A percentile compares a stretch with the other conserved stretches of the same genome.
Conservation (phyloP, 371 early-diverging fungal genomes). For the Mortierella sp. region DNA sequence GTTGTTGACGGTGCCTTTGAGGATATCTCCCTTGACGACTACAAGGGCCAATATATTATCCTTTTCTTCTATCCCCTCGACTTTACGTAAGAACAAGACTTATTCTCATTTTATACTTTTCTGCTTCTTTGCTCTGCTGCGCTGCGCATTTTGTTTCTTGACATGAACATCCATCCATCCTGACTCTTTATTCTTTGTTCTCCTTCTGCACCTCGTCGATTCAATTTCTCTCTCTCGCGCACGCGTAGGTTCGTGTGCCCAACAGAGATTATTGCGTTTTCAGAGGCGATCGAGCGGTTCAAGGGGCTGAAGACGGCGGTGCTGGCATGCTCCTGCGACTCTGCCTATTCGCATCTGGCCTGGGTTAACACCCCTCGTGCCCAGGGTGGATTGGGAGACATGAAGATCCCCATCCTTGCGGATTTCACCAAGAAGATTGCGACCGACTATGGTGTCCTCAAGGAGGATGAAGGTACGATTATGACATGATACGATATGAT, state of each 20-base stretch:
- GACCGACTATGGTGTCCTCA: conserved; percentile 84
- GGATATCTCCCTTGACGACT: conserved; percentile 83
- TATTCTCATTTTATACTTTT: too few species aligned
- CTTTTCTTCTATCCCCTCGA: conserved; percentile 90
- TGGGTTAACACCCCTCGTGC: conserved; percentile 85
- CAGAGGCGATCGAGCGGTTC: conserved; percentile 90
- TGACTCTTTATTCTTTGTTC: neutral
- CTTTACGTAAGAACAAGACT: conserved; percentile 63
- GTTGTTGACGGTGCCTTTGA: conserved; percentile 81
- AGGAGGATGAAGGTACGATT: conserved; percentile 76
- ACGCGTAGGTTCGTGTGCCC: conserved; percentile 91
- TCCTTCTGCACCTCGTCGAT: conserved; percentile 12
- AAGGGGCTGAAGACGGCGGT: conserved; percentile 56
- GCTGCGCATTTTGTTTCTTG: neutral
- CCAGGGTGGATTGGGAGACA: conserved; percentile 94
- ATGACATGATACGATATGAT: too few species aligned
- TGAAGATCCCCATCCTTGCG: conserved; percentile 84
- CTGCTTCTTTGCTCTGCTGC: too few species aligned
- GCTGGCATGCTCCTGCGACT: conserved; percentile 66
- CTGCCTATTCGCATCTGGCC: conserved; percentile 71
- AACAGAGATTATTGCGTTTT: conserved; percentile 93
- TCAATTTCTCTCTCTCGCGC: too few species aligned
- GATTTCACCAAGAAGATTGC: conserved; percentile 91
- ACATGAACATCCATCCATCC: neutral
- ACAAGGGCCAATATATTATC: conserved; percentile 87